Base-by-base conservation (phyloP, 2,329 filamentous ascomycete species). In the Cadophora sp. region DNA sequence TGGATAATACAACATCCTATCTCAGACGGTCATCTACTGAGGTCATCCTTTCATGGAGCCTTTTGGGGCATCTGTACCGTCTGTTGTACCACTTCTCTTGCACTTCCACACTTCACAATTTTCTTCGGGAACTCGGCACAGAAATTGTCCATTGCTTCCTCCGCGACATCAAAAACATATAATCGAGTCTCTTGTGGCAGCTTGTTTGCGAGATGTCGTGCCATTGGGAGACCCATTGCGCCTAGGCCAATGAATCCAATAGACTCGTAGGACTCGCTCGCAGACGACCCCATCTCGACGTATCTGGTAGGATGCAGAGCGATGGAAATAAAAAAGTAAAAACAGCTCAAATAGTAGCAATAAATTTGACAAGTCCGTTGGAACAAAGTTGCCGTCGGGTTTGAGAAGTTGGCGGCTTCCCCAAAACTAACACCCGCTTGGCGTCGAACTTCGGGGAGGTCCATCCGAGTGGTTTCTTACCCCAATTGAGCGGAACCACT, bases 1-100 rank as follows among this genome's bases (percentile, higher is more conserved):
- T 89, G 24, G 89, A 91, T 58, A 92, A 81, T 69, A 92, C 83
- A 26, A 86, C 87, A 76, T 88, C 85, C 89, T 92, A 74, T 29
- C n/a, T 51, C 16, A 34, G 12, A n/a, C 1, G 31, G 31, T 63
- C 46, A 46, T 51, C 29, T 34, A 0, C 9, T 8, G 64, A 65
- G 26, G 61, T 4, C 16, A 22, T 48, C 14, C 2, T 16, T 11
- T 9, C n/a, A 6, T 22, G 40, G 5, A 19, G 5, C 40, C 19
- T 19, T 43, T 16, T 19, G 2, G 43, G 43, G n/a, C 7, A 9
- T 48, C 7, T 66, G n/a, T n/a, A 69, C 62, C 66, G 46, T 46
- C 40, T 31, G 87, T 85, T 56, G 86, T 6, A 87, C 88, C 40
- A 91, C 83, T 69, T 91, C 85, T 68, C 86, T 82, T 12, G 89